Evolutionary conservation across 768 basidiomycete species (phyloP), one percentile per base, ranked within the genome.

Genomic region (Clitopilus hobsonii): DNA sequence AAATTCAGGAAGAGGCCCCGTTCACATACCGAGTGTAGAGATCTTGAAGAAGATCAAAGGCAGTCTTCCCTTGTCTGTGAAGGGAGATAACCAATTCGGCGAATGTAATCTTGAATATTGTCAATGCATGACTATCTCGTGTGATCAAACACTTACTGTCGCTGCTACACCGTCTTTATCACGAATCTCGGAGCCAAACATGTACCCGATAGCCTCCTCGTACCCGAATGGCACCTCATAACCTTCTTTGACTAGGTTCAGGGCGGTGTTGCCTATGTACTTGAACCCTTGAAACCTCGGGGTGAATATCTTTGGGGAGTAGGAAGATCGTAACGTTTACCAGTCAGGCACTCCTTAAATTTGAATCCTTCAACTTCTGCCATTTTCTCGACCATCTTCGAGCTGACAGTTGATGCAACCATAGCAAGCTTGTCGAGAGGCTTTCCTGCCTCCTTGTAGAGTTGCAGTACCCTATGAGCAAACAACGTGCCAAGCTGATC

Each of bases 241-340:
- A 1, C 91, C 92, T 32, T 83, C 70, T 38, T 71, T 65, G 13
- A 79, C 84, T 14, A 94, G 78, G 50, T 75, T 71, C 29, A 91
- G 69, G 2, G 87, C 89, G 7, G 84, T 86, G 63, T 94, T 95
- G 6, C 93, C 93, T 50, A 95, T 92, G 64, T 82, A 93, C 69
- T 95, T 95, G 71, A 95, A 95, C 1, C 93, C 92, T 86, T 61
- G n/a, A n/a, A n/a, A n/a, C n/a, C n/a, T n/a, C n/a, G n/a, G n/a
- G n/a, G n/a, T n/a, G n/a, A n/a, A n/a, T n/a, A n/a, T n/a, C n/a
- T n/a, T n/a, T n/a, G n/a, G n/a, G n/a, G n/a, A n/a, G n/a, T n/a
- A n/a, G n/a, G n/a, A n/a, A n/a, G n/a, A n/a, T 38, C 55, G 57
- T 10, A 30, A 52, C 65, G 25, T n/a, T 47, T 13, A 87, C 90